A percentile compares a stretch with the other conserved stretches of the same genome.
These are phyloP conservation scores for Arachnopeziza araneosa DNA, from an alignment of 2,329 filamentous ascomycete genomes.

Conservation along the genomic window DNA sequence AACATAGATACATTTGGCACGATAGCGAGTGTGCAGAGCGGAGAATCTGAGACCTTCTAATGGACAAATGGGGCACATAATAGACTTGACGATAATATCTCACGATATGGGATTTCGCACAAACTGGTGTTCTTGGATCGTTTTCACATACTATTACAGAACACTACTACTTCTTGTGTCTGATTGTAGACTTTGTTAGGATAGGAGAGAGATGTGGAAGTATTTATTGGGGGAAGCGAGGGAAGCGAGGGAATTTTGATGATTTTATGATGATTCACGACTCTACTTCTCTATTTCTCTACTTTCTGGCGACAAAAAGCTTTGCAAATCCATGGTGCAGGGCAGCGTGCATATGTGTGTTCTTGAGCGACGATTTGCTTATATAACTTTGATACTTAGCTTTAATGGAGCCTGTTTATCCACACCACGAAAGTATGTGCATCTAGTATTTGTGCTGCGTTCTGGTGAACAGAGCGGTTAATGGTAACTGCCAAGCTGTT, in stretches of 20 bases:
- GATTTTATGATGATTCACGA: slow-evolving; percentile 2
- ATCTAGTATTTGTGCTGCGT: not conserved
- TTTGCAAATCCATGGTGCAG: not conserved
- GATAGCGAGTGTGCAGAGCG: slow-evolving; percentile 39
- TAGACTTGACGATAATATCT: slow-evolving; percentile 16
- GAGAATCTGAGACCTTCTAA: slow-evolving; percentile 48
- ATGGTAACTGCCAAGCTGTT: not conserved
- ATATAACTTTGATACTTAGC: slow-evolving; percentile 1
- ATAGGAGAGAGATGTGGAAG: not conserved
- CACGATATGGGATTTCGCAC: slow-evolving; percentile 7
- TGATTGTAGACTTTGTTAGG: not conserved
- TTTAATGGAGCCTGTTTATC: slow-evolving; percentile 5
- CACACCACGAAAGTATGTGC: not conserved
- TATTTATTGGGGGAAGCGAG: not conserved
- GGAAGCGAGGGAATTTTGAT: not conserved
- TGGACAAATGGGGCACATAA: not conserved
- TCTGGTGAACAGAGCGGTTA: not conserved
- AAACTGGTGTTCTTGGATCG: not conserved
- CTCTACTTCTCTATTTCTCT: slow-evolving; percentile 1
- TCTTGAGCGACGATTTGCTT: not conserved
- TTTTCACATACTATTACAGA: not conserved
- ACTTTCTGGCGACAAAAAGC: not conserved
- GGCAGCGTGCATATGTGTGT: not conserved
- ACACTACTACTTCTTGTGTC: not conserved
- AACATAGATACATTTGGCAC: slow-evolving; percentile 49